Percentiles rank a stretch among this genome's conserved stretches.
Evolutionary conservation across 345 rosid genomes (phyloP).

Genomic region (Murraya paniculata): DNA sequence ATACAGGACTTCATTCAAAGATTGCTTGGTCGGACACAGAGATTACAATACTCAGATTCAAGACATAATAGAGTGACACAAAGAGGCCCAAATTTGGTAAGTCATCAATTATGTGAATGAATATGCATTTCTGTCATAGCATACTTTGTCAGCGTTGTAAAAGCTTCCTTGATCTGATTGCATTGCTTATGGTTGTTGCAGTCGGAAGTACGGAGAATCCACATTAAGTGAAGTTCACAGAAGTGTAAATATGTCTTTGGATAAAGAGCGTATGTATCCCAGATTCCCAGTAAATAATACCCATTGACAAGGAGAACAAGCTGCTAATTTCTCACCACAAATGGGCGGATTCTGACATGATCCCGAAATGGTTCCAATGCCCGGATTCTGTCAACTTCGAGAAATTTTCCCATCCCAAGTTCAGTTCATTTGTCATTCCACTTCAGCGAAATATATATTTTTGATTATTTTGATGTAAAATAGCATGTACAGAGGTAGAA

Average conservation of each 20-base stretch:
- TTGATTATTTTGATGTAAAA: not conserved
- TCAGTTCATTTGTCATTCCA: too few relatives aligned
- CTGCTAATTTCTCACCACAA: not conserved
- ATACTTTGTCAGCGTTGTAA: not conserved
- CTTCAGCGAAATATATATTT: not conserved
- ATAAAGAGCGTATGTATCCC: not conserved
- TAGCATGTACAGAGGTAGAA: not conserved
- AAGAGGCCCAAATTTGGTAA: conserved; percentile 29
- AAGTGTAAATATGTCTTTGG: not conserved
- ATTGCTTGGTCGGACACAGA: conserved; percentile 24
- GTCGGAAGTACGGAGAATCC: conserved; percentile 20
- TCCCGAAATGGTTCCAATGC: not conserved
- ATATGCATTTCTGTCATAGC: not conserved
- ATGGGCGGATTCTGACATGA: not conserved
- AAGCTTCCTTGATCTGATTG: not conserved
- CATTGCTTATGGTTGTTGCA: conserved; percentile 18
- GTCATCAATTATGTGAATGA: conserved; percentile 10
- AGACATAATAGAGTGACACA: conserved; percentile 18
- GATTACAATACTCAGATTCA: conserved; percentile 24
- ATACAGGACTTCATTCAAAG: conserved; percentile 37
- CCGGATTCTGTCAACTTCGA: not conserved
- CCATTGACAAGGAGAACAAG: not conserved
- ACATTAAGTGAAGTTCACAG: not conserved
- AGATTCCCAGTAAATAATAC: not conserved
- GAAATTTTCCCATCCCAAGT: not conserved